Base-by-base conservation (phyloP, 148 eudicot genomes). In the Rhododendron henanense region DNA sequence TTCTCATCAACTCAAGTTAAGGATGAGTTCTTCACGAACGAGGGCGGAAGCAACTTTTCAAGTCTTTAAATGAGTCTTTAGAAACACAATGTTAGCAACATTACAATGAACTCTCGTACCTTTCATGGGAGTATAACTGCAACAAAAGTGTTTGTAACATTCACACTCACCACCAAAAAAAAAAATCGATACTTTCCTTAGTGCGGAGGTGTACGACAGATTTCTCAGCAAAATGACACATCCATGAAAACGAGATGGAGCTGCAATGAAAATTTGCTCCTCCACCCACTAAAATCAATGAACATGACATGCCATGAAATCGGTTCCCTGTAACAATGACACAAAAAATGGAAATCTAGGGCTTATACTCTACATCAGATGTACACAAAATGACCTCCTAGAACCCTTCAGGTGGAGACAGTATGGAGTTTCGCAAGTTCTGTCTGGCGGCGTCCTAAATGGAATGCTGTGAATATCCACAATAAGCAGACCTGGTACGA, bases 401-500 rank as follows among this genome's bases (percentile, higher is more conserved):
- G n/a, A 39, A 78, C 74, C 50, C 35, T 55, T 87, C 85, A 80
- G 55, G 73, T 78, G 31, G 87, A 65, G 86, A 81, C 59, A 55
- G 50, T 23, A 25, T 75, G 90, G 14, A 85, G 47, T 88, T 90
- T 94, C 50, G 92, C 93, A 69, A 92, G 94, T 85, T 93, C 92
- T 89, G 85, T 90, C 85, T 93, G 94, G 50, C 90, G 90, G 69
- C 85, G 90, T 18, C 98, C 98, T 88, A 96, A 88, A 90, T 93
- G 93, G 85, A 90, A 88, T 23, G 98, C 96, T 18, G 94, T 94
- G 44, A 89, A 55, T 61, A 94, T 87, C 98, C 98, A 96, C 84
- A 93, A 45, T 9, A 94, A 39, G 85, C 98, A 96, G 14, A 91
- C 96, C 98, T 95, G 93, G 82, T 44, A 77, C 37, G 35, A 81